phyloP scores from a whole-genome alignment of 2,329 filamentous ascomycete genomes.

The Coniochaeta sp. region DNA sequence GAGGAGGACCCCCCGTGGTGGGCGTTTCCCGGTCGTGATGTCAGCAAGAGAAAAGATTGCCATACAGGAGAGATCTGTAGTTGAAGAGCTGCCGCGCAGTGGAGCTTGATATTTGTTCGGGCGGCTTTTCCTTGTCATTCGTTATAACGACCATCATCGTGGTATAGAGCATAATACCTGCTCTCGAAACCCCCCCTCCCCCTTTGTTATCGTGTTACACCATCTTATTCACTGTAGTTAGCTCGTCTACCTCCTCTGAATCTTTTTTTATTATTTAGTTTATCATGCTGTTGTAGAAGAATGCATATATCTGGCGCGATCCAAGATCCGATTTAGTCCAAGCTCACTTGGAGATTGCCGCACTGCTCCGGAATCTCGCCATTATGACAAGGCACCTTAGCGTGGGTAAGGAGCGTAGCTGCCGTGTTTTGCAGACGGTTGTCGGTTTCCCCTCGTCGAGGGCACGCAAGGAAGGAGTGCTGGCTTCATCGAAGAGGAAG shows the following conservation, averaged over 20 bases:
- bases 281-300: not conserved
- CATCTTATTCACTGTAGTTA: constrained; percentile 2
- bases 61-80: not conserved
- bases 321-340: not conserved
- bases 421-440: not conserved
- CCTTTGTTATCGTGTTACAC: not conserved
- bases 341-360: not conserved
- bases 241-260: not conserved
- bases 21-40: not conserved
- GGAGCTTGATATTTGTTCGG: not conserved
- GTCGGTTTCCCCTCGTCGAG: too few species aligned
- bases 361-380: not conserved
- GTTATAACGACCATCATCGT: not conserved
- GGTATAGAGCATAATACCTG: not conserved
- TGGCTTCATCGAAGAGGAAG: too few species aligned
- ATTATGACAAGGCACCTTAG: not conserved
- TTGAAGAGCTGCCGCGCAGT: not conserved
- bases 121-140: not conserved
- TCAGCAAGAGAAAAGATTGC: not conserved
- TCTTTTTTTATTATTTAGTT: not conserved
- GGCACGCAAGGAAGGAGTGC: too few species aligned
- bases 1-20: too few species aligned
- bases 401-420: not conserved
- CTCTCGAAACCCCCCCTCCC: not conserved
- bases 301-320: not conserved